A percentile compares a stretch with the other conserved stretches of the same genome.
These are phyloP conservation scores for Cystoisospora suis DNA, from an alignment of 169 alveolate species.

Conservation along the genomic window DNA sequence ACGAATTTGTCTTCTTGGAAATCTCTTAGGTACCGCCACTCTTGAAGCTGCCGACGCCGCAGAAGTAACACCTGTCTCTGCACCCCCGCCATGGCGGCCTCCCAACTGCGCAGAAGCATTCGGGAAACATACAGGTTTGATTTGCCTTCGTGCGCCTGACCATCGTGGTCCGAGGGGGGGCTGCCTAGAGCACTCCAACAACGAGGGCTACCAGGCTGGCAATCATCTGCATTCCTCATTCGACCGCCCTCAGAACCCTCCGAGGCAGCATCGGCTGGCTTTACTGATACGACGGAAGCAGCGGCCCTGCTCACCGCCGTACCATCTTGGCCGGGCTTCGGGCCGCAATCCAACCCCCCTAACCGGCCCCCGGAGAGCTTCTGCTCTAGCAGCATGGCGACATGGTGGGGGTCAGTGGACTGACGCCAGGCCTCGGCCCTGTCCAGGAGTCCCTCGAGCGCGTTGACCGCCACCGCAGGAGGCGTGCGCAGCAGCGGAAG, in stretches of 20 bases:
- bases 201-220: too few species aligned
- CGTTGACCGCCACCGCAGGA: slow-evolving; percentile 57
- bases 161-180: too few species aligned
- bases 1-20: slow-evolving; percentile 57
- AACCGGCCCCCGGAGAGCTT: background rate
- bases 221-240: background rate
- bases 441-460: slow-evolving; percentile 65
- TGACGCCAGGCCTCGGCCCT: slow-evolving; percentile 57
- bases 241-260: slow-evolving; percentile 9
- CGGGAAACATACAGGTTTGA: background rate
- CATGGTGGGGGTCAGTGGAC: slow-evolving; percentile 52
- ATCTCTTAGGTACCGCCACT: slow-evolving; percentile 59
- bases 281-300: background rate
- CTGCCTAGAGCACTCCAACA: too few species aligned
- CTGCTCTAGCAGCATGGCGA: slow-evolving; percentile 31
- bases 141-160: background rate
- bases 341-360: background rate
- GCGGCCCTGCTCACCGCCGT: background rate
- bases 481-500: slow-evolving; percentile 45
- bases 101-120: slow-evolving; percentile 38
- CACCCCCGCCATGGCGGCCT: slow-evolving; percentile 53
- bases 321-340: background rate
- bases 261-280: slow-evolving; percentile 15
- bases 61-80: slow-evolving; percentile 63
- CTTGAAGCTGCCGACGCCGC: slow-evolving; percentile 64